A percentile compares a stretch with the other conserved stretches of the same genome.
phyloP scores from a whole-genome alignment of 2,329 filamentous ascomycete species.

The Scedosporium aurantiacum region DNA sequence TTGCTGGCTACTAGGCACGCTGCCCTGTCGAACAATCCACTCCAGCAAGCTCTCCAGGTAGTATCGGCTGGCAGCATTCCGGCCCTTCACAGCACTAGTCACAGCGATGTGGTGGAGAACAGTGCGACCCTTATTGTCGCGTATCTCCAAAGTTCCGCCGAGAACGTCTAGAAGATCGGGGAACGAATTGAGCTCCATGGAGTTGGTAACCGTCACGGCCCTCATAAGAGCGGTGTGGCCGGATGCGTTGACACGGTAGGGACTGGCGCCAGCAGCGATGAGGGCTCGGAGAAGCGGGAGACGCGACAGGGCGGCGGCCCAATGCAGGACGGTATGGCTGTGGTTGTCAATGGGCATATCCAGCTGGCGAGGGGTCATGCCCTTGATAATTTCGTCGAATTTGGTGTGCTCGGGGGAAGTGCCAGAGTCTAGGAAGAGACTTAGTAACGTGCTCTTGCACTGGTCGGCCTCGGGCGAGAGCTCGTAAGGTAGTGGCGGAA shows the following conservation, averaged over 20 bases:
- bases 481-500: conserved; percentile 54
- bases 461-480: conserved; percentile 57
- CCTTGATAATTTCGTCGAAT: conserved; percentile 60
- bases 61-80: conserved; percentile 84
- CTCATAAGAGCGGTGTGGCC: conserved; percentile 92
- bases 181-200: conserved; percentile 82
- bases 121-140: conserved; percentile 80
- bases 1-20: conserved; percentile 43
- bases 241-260: conserved; percentile 75
- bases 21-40: conserved; percentile 83
- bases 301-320: conserved; percentile 87
- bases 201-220: conserved; percentile 87
- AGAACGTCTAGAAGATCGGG: conserved; percentile 82
- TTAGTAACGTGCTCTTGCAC: conserved; percentile 73
- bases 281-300: conserved; percentile 72
- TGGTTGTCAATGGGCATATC: conserved; percentile 88
- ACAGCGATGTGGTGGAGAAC: conserved; percentile 94
- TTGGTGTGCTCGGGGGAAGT: conserved; percentile 58
- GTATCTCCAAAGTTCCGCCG: conserved; percentile 78
- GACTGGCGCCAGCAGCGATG: conserved; percentile 74
- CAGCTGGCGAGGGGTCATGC: conserved; percentile 67
- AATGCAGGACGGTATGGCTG: conserved; percentile 84
- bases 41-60: conserved; percentile 91
- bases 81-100: conserved; percentile 88
- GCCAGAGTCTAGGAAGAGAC: conserved; percentile 66